Evolutionary conservation across 1,284 basidiomycete species (phyloP), one percentile per base, ranked within the genome.

Genomic region (Cryptococcus sp.): DNA sequence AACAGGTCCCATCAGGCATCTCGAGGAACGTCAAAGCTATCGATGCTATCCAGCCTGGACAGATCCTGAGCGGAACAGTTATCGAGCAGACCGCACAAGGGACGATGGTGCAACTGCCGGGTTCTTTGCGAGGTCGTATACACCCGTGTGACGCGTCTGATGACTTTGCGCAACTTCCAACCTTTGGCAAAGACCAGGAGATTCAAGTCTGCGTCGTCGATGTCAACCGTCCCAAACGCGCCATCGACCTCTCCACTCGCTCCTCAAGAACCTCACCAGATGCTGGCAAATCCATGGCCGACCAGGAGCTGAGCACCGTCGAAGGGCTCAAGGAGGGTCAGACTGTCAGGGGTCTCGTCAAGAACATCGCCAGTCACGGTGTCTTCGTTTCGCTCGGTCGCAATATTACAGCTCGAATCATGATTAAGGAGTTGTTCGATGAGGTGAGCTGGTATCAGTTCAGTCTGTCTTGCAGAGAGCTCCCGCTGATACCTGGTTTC

Each of bases 351-450:
- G 95, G 95, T 13, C 91, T 96, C 72, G 85, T 98, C 72, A 95
- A 93, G 80, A 89, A 86, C 64, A 83, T 98, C 47, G 84, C 87
- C 20, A 54, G 58, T 17, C 88, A 92, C 51, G 95, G 95, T 16
- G 75, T 99, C n/a, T 98, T 96, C 70, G 91, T 99, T 4, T 85
- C 86, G 42, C 78, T 99, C 22, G 92, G 91, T 17, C 85, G 88
- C 50, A 84, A 84, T 50, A 81, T 96, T 38, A 91, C 93, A 69
- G 94, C 90, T 54, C 86, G 95, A 22, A 88, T 98, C 23, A 93
- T 95, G 79, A 98, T 98, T 75, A 88, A 86, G 74, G 92, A 97
- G 78, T 83, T 96, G 35, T 91, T 95, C 75, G 89, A 94, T 75
- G 87, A 91, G 72, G 91, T 93, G 62, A 57, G 85, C 65, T 23